Conservation (phyloP, 768 basidiomycete species). For the Termitomyces sp. region DNA sequence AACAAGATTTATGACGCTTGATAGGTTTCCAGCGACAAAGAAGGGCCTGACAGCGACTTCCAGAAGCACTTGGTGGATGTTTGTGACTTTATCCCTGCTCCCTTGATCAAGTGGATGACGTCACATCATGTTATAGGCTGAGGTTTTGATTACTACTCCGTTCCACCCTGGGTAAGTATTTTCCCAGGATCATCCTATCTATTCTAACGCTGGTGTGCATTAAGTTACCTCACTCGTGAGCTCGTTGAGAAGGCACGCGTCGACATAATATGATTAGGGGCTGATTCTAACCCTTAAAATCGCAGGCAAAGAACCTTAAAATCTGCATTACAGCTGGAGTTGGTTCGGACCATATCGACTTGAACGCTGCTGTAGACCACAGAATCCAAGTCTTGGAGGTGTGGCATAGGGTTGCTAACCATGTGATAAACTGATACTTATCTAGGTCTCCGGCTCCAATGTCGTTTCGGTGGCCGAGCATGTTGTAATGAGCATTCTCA, state of each 20-base stretch:
- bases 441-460: conserved; percentile 79
- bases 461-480: conserved; percentile 92
- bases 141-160: conserved; percentile 79
- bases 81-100: conserved; percentile 21
- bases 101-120: not conserved
- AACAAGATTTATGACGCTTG: not conserved
- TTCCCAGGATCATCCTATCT: not conserved
- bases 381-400: conserved; percentile 78
- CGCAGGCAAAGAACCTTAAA: conserved; percentile 79
- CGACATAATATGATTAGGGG: not conserved
- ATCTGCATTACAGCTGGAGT: conserved; percentile 89
- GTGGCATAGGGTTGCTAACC: not conserved
- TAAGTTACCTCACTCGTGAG: conserved; percentile 67
- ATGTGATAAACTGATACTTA: conserved; percentile 8
- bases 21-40: conserved; percentile 78
- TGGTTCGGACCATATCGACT: conserved; percentile 87
- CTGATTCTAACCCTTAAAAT: not conserved
- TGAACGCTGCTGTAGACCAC: conserved; percentile 81
- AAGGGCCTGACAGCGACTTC: conserved; percentile 77
- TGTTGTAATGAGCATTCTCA: conserved; percentile 86
- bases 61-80: conserved; percentile 82
- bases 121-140: conserved; percentile 47
- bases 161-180: conserved; percentile 68
- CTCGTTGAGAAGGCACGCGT: conserved; percentile 58
- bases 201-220: not conserved